Evolutionary conservation across 129 eudicot species (phyloP).

Genomic region (Helichrysum umbraculigerum): DNA sequence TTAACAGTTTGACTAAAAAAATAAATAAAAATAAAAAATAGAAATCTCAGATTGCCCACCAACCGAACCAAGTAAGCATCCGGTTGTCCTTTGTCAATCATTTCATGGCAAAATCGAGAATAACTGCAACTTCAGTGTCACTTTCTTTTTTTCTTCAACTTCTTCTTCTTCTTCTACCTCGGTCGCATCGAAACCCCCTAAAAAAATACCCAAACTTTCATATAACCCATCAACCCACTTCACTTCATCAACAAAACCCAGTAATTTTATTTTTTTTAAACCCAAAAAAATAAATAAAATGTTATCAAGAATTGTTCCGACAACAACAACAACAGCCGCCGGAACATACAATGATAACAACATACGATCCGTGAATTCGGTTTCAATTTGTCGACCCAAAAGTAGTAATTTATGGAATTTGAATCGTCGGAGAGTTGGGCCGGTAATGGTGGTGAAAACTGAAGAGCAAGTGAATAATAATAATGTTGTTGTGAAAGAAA

Average conservation of each 20-base stretch:
- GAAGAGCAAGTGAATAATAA: constrained; percentile 14
- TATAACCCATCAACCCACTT: not conserved
- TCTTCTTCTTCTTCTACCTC: constrained; percentile 11
- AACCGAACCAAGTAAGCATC: not conserved
- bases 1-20: not conserved
- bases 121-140: constrained; percentile 32
- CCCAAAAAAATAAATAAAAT: not conserved
- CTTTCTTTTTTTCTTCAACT: not conserved
- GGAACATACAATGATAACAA: constrained; percentile 13
- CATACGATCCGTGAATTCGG: constrained; percentile 29
- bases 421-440: not conserved
- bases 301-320: constrained; percentile 24
- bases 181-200: constrained; percentile 25
- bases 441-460: constrained; percentile 39
- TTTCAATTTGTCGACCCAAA: constrained; percentile 28
- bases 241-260: not conserved
- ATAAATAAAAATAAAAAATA: no score
- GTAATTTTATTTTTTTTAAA: no score
- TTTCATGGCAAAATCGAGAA: constrained; percentile 33
- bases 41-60: not conserved
- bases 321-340: constrained; percentile 26
- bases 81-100: not conserved
- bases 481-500: constrained; percentile 23
- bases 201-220: not conserved
- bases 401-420: constrained; percentile 7